Base-by-base conservation (phyloP, 331 rosid genomes). In the Saraca asoca region DNA sequence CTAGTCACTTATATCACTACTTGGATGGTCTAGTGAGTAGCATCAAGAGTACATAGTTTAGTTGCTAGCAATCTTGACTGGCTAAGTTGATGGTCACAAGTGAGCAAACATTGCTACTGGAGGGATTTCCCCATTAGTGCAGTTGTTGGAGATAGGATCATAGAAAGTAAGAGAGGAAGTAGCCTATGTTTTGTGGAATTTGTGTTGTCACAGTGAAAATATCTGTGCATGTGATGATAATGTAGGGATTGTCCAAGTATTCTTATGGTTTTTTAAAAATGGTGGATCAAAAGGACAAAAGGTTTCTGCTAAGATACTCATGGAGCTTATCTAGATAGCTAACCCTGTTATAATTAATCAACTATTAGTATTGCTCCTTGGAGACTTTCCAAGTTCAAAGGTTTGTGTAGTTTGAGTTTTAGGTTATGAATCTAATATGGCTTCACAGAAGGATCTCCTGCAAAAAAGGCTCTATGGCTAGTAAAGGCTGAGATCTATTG, bases 71-170 rank as follows among this genome's bases (percentile, higher is more conserved):
- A 85, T 88, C 78, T 82, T 90, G 73, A 87, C 94, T 65, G 87
- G 88, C 64, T 95, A 87, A 76, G 88, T 88, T 7, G 96, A 90
- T 74, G 98, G 90, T 85, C 87, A 91, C 83, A 93, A 93, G 78
- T 93, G 98, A 97, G 98, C 98, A 69, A 90, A 87, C 70, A 93
- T 97, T 62, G 98, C 98, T 78, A 95, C 98, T 20, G 97, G 98
- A 49, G 98, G 96, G 60, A 93, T 93, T 81, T 97, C 98, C 67
- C 95, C 88, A 31, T 53, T 93, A 80, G 98, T 93, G 75, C 96
- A 93, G 87, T 77, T 90, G 72, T 78, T 93, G 75, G 97, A 93
- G 98, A n/a, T n/a, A n/a, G n/a, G n/a, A n/a, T n/a, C n/a, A n/a
- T n/a, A n/a, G n/a, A n/a, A n/a, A n/a, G n/a, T n/a, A n/a, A n/a